Evolutionary conservation across 2,329 filamentous ascomycete genomes (phyloP), one percentile per base, ranked within the genome.

Genomic region (Phialemoniopsis sp.): DNA sequence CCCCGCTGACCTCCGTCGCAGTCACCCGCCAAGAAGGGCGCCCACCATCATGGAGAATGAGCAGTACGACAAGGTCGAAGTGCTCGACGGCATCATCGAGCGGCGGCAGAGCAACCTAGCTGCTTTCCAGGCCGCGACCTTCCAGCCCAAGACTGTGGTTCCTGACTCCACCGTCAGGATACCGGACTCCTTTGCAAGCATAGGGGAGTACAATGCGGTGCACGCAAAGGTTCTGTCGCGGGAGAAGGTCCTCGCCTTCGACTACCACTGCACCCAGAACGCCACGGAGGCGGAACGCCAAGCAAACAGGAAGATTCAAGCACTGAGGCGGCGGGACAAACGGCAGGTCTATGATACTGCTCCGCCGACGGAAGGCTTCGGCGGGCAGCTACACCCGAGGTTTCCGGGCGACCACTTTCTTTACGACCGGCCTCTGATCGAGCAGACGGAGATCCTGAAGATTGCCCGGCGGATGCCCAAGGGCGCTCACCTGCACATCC

Each of bases 401-500:
- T 70, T 72, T 38, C 51, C 68, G 0, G 72, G 71, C 18, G 76
- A 80, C 48, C 78, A 81, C 54, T 83, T 79, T 52, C 59, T 82
- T 17, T 67, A 70, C 37, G 80, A 80, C 49, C 56, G 66, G 33
- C 57, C 70, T 38, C 57, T 77, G 31, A 77, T 84, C 48, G 58
- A 71, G 29, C 38, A 68, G 34, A 86, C 83, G 8, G 58, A 64
- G 32, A 53, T 89, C 13, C 78, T 80, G 48, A 48, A 66, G 19
- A 70, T 84, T 18, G 74, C 80, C 6, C 64, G 63, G 26, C 54
- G 58, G 41, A 74, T 86, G 67, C 85, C 85, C 32, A 89, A 89
- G 58, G 85, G 84, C 3, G 74, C 75, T 1, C 81, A 89, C 54
- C 66, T 89, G 17, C 85, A 89, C 57, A 75, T 88, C 17, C 85